These are phyloP conservation scores for Hymenoscyphus fructigenus DNA, from an alignment of 2,329 filamentous ascomycete genomes.

Conservation along the genomic window DNA sequence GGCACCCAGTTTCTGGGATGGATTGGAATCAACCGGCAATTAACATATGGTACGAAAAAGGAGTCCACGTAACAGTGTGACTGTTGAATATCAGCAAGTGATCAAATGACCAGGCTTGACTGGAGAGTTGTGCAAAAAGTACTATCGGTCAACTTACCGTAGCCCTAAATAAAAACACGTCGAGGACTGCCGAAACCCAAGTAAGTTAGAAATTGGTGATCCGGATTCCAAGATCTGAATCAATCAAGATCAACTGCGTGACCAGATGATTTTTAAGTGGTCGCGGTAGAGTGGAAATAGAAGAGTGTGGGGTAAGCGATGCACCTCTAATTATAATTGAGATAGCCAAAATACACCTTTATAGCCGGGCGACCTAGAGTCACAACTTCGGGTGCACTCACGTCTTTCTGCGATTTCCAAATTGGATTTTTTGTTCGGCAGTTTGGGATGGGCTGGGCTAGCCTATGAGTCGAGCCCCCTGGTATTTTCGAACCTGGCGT, in stretches of 20 bases:
- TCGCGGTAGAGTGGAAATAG: slow-evolving; percentile 10
- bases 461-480: not conserved
- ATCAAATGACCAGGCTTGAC: slow-evolving; percentile 12
- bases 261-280: slow-evolving; percentile 6
- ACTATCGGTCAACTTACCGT: slow-evolving; percentile 2
- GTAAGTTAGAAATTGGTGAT: not conserved
- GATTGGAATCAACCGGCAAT: slow-evolving; percentile 1
- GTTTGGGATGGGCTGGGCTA: slow-evolving; percentile 1
- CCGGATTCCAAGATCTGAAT: not conserved
- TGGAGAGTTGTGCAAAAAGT: not conserved
- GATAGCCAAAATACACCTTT: slow-evolving; percentile 12
- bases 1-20: not conserved
- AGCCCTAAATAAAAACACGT: not conserved
- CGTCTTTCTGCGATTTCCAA: slow-evolving; percentile 6
- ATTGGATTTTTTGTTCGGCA: slow-evolving; percentile 13
- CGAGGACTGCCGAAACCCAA: slow-evolving; percentile 11
- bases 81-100: not conserved
- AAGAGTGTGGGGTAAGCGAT: slow-evolving; percentile 10
- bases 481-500: slow-evolving; percentile 2
- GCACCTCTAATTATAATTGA: slow-evolving; percentile 7
- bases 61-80: slow-evolving; percentile 8
- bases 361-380: slow-evolving; percentile 9
- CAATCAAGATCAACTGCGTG: not conserved
- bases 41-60: not conserved
- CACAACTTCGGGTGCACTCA: not conserved